phyloP scores from a whole-genome alignment of 805 yeast species.

The Suhomyces kilbournensis region DNA sequence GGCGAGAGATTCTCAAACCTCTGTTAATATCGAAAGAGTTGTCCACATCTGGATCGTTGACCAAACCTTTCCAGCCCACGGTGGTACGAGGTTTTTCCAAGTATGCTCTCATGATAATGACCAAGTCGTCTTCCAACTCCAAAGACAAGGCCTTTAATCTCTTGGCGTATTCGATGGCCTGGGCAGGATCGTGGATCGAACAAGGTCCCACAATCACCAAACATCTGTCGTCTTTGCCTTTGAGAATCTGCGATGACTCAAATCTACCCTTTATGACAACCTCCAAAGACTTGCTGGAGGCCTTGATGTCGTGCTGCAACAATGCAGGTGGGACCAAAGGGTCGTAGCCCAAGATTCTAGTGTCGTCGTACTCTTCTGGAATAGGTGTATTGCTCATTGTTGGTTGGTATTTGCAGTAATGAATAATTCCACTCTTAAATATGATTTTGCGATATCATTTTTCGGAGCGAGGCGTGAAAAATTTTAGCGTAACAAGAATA shows the following conservation, averaged over 20 bases:
- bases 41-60: slow-evolving; percentile 94
- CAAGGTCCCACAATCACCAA: slow-evolving; percentile 94
- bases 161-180: slow-evolving; percentile 84
- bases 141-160: slow-evolving; percentile 65
- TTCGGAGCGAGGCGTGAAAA: not conserved
- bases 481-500: not conserved
- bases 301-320: slow-evolving; percentile 80
- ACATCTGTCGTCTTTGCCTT: slow-evolving; percentile 76
- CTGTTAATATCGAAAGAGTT: slow-evolving; percentile 91
- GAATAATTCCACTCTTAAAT: not conserved
- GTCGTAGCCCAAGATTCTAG: slow-evolving; percentile 83
- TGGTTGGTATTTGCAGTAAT: not conserved
- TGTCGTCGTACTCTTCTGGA: slow-evolving; percentile 70
- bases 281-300: slow-evolving; percentile 49
- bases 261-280: slow-evolving; percentile 76
- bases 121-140: slow-evolving; percentile 71
- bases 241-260: slow-evolving; percentile 71
- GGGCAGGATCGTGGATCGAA: slow-evolving; percentile 87
- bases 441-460: not conserved
- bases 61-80: slow-evolving; percentile 98
- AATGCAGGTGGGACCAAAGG: slow-evolving; percentile 93
- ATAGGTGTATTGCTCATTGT: slow-evolving; percentile 14
- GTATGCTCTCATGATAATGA: slow-evolving; percentile 94
- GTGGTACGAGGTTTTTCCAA: slow-evolving; percentile 98
- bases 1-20: slow-evolving; percentile 85